These are phyloP conservation scores for Dipteronia dyeriana DNA, from an alignment of 345 rosid genomes.

Conservation along the genomic window DNA sequence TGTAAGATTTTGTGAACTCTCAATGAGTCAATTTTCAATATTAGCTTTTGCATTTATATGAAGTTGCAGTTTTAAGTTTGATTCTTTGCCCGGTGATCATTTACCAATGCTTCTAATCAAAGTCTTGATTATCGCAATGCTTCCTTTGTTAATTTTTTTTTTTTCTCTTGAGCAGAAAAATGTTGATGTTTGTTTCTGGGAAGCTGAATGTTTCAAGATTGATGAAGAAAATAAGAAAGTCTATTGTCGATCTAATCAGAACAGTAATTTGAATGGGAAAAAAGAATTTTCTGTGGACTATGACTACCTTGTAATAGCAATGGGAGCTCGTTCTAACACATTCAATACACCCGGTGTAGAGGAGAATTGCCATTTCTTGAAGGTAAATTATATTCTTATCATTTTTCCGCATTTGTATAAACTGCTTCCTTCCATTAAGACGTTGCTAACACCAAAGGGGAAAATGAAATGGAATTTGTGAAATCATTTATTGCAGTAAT, in stretches of 20 bases:
- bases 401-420: background rate
- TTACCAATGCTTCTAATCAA: background rate
- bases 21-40: background rate
- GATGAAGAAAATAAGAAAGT: conserved; percentile 80
- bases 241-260: conserved; percentile 61
- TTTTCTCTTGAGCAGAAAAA: conserved; percentile 43
- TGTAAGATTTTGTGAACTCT: too few relatives aligned
- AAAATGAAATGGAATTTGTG: background rate
- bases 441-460: background rate
- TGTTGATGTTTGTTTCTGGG: conserved; percentile 57
- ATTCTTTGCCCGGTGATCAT: background rate
- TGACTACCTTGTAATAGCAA: conserved; percentile 92
- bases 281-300: conserved; percentile 76
- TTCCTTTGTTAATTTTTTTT: background rate
- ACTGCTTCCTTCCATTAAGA: background rate
- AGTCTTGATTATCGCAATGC: background rate
- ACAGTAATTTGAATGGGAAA: conserved; percentile 48
- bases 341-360: conserved; percentile 95
- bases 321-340: conserved; percentile 94
- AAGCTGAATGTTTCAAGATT: conserved; percentile 91
- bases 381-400: too few relatives aligned
- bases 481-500: background rate
- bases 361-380: conserved; percentile 88
- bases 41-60: background rate
- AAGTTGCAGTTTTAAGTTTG: conserved; percentile 5